Percentiles rank a stretch among this genome's conserved stretches.
phyloP scores from a whole-genome alignment of 2,329 filamentous ascomycete species.

The Apiospora aurea region DNA sequence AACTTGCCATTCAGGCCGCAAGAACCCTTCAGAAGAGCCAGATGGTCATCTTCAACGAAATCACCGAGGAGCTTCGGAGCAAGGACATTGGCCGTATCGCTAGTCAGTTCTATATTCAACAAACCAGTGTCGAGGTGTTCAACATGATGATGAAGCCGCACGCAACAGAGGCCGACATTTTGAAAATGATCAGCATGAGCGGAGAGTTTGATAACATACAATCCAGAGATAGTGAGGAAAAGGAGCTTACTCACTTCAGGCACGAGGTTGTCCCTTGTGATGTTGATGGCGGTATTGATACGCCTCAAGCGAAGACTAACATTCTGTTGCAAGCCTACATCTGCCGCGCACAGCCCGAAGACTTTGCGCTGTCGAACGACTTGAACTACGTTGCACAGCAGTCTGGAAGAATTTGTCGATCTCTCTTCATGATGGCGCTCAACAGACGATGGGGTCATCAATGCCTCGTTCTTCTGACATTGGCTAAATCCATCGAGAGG shows the following conservation, averaged over 20 bases:
- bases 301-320: slow-evolving; percentile 90
- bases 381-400: slow-evolving; percentile 96
- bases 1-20: slow-evolving; percentile 88
- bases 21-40: slow-evolving; percentile 88
- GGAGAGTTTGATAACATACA: slow-evolving; percentile 98
- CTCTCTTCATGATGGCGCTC: slow-evolving; percentile 95
- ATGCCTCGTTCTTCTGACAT: slow-evolving; percentile 85
- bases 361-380: slow-evolving; percentile 93
- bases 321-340: slow-evolving; percentile 95
- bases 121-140: slow-evolving; percentile 94
- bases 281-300: slow-evolving; percentile 74
- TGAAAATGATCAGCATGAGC: slow-evolving; percentile 97
- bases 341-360: slow-evolving; percentile 84
- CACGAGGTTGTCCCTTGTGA: slow-evolving; percentile 78
- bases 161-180: slow-evolving; percentile 87
- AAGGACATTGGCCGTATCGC: slow-evolving; percentile 97
- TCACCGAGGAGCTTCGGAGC: slow-evolving; percentile 87
- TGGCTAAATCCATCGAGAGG: slow-evolving; percentile 97
- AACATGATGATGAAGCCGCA: slow-evolving; percentile 90
- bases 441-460: slow-evolving; percentile 96
- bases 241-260: slow-evolving; percentile 80
- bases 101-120: slow-evolving; percentile 94
- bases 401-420: slow-evolving; percentile 89
- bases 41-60: slow-evolving; percentile 99
- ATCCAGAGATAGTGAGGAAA: slow-evolving; percentile 86